phyloP scores from a whole-genome alignment of 768 basidiomycete species.

The Amanita polypyramis region DNA sequence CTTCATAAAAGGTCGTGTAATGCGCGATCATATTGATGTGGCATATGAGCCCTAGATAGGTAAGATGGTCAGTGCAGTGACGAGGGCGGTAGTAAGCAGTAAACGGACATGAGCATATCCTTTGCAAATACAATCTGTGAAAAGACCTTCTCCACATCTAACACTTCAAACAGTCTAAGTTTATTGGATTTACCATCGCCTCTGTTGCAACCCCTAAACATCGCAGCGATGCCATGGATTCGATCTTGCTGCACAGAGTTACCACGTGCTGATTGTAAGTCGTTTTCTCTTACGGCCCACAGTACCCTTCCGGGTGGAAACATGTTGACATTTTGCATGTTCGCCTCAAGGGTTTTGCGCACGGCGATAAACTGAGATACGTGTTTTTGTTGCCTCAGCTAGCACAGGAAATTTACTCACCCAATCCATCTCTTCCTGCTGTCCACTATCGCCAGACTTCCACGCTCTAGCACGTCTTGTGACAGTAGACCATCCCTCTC shows the following conservation, averaged over 20 bases:
- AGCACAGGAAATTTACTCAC: constrained; percentile 18
- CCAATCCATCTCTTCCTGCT: constrained; percentile 46
- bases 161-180: constrained; percentile 66
- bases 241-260: constrained; percentile 9
- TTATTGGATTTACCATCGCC: constrained; percentile 29
- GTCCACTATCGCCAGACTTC: constrained; percentile 42
- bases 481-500: constrained; percentile 43
- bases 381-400: neutral
- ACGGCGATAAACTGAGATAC: constrained; percentile 57
- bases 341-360: constrained; percentile 77
- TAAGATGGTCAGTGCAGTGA: constrained; percentile 5
- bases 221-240: neutral
- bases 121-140: constrained; percentile 71
- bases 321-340: constrained; percentile 64
- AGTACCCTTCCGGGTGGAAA: constrained; percentile 72
- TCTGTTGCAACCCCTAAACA: constrained; percentile 2
- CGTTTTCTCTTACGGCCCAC: constrained; percentile 70
- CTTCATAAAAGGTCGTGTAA: constrained; percentile 55
- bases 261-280: constrained; percentile 50
- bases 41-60: constrained; percentile 52
- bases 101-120: constrained; percentile 68
- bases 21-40: constrained; percentile 71
- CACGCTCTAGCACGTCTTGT: constrained; percentile 41
- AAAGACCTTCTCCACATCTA: constrained; percentile 69
- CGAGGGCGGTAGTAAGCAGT: constrained; percentile 3